A percentile compares a stretch with the other conserved stretches of the same genome.
phyloP scores from a whole-genome alignment of 352 stramenopile genomes.

The Globisporangium parvum region DNA sequence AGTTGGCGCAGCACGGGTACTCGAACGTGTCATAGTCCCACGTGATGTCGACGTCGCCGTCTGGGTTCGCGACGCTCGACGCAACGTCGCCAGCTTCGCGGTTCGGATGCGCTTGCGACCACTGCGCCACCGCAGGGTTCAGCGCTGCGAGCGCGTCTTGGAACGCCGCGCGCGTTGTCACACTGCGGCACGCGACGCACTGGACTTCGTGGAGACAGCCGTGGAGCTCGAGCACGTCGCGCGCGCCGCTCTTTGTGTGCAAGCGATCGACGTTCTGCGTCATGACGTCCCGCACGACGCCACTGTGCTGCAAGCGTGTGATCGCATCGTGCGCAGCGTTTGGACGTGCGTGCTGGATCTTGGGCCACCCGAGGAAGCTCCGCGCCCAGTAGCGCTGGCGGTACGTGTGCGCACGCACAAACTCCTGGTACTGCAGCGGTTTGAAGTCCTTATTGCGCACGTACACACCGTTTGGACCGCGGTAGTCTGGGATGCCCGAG shows the following conservation, averaged over 20 bases:
- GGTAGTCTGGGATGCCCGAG: constrained; percentile 97
- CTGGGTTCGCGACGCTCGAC: constrained; percentile 87
- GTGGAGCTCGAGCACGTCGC: constrained; percentile 93
- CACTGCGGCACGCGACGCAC: constrained; percentile 62
- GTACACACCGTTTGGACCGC: constrained; percentile 93
- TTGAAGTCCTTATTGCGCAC: constrained; percentile 90
- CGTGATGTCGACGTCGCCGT: constrained; percentile 91
- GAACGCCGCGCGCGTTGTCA: constrained; percentile 75
- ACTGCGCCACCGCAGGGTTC: constrained; percentile 71
- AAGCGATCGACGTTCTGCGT: constrained; percentile 98
- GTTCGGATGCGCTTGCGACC: constrained; percentile 25
- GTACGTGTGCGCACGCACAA: constrained; percentile 59
- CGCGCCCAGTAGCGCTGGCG: constrained; percentile 93
- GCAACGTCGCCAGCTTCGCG: constrained; percentile 46
- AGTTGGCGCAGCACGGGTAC: constrained; percentile 65
- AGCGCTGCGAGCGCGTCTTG: constrained; percentile 73
- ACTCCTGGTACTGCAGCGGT: constrained; percentile 95
- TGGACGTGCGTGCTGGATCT: constrained; percentile 69
- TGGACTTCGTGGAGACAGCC: constrained; percentile 88
- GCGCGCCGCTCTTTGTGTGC: constrained; percentile 87
- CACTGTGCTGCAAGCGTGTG: constrained; percentile 57
- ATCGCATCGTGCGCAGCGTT: constrained; percentile 91
- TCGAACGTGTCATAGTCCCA: constrained; percentile 81
- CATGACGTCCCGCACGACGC: constrained; percentile 65
- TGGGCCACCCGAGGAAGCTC: constrained; percentile 85